Percentiles rank a stretch among this genome's conserved stretches.
phyloP scores from a whole-genome alignment of 805 yeast species.

The Hagleromyces aurorensis region DNA sequence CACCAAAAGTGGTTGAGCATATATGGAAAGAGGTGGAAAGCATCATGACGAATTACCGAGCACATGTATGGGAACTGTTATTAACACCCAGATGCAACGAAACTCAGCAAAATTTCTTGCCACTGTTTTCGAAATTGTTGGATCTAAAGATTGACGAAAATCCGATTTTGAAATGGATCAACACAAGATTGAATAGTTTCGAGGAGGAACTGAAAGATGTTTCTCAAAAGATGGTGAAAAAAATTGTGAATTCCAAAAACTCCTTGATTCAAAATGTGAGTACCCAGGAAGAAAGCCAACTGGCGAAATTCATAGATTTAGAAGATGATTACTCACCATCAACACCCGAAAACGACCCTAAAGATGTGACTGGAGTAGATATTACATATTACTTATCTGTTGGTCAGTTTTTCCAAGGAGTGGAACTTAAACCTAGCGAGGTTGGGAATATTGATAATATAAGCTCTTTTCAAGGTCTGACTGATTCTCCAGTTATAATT shows the following conservation, averaged over 20 bases:
- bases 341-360: too few species aligned
- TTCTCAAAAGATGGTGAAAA: constrained; percentile 35
- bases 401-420: constrained; percentile 19
- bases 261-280: constrained; percentile 31
- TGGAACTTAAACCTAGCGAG: constrained; percentile 4
- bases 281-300: too few species aligned
- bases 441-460: constrained; percentile 5
- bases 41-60: constrained; percentile 47
- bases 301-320: too few species aligned
- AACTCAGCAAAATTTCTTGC: constrained; percentile 31
- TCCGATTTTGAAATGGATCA: constrained; percentile 59
- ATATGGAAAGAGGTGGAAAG: constrained; percentile 51
- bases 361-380: constrained; percentile 24
- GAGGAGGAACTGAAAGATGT: constrained; percentile 34
- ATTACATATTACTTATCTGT: constrained; percentile 29
- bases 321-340: too few species aligned
- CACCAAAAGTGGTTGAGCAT: constrained; percentile 35
- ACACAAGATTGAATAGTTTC: constrained; percentile 39
- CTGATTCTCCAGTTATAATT: constrained; percentile 47
- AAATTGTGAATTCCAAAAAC: constrained; percentile 35
- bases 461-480: constrained; percentile 25
- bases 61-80: constrained; percentile 44
- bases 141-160: constrained; percentile 58
- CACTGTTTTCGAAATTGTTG: constrained; percentile 44
- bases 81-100: constrained; percentile 15